These are phyloP conservation scores for Hemileccinum hortonii DNA, from an alignment of 1,284 basidiomycete genomes.

Conservation along the genomic window DNA sequence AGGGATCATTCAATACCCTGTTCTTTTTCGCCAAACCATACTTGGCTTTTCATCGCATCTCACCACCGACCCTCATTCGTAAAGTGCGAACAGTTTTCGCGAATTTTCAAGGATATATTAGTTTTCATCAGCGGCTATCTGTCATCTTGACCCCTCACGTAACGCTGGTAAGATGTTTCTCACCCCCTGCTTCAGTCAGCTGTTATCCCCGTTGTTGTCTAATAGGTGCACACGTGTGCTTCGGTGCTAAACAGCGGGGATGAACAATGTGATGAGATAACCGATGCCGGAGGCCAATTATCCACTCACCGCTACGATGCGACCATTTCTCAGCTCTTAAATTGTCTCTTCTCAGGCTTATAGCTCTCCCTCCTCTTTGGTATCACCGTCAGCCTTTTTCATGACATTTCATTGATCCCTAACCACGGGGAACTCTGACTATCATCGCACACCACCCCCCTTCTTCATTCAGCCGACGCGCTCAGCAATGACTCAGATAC, in stretches of 20 bases:
- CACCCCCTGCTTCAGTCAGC: conserved; percentile 14
- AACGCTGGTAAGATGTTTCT: conserved; percentile 18
- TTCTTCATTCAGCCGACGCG: neutral
- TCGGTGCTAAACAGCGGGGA: conserved; percentile 19
- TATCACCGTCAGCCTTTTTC: conserved; percentile 9
- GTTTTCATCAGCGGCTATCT: conserved; percentile 15
- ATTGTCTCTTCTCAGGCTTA: conserved; percentile 11
- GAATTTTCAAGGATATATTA: conserved; percentile 9
- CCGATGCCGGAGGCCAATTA: conserved; percentile 9
- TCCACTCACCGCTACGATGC: conserved; percentile 13
- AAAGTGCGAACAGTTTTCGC: neutral
- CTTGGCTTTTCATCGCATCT: neutral
- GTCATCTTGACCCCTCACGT: conserved; percentile 19
- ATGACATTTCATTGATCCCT: conserved; percentile 16
- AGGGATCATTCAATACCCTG: neutral
- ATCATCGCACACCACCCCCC: neutral
- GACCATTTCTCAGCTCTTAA: conserved; percentile 21
- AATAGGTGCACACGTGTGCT: conserved; percentile 24
- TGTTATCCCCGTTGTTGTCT: conserved; percentile 14
- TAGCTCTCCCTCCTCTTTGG: conserved; percentile 3
- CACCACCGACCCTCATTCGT: neutral
- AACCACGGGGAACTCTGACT: conserved; percentile 8
- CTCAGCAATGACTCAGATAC: conserved; percentile 15
- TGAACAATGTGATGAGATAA: conserved; percentile 18
- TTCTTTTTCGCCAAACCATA: neutral